Percentiles rank a stretch among this genome's conserved stretches.
phyloP scores from a whole-genome alignment of 192 early-diverging fungal genomes.

The Backusella morwellensis region DNA sequence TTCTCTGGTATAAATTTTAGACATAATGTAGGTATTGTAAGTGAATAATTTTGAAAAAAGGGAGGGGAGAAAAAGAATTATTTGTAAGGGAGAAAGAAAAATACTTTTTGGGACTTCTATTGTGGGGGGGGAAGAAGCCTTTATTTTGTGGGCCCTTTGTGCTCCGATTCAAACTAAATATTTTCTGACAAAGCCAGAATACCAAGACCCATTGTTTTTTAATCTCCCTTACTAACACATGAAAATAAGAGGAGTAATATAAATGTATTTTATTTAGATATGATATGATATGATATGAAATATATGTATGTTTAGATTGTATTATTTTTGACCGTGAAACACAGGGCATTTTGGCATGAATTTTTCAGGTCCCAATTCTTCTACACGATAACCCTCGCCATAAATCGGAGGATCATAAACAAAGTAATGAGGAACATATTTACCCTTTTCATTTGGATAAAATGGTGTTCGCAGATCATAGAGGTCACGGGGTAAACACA shows the following conservation, averaged over 20 bases:
- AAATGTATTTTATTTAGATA: neutral
- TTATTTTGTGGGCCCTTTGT: neutral
- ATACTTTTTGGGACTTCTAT: neutral
- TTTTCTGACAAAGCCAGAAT: conserved; percentile 1
- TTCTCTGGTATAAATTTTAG: conserved; percentile 13
- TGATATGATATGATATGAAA: neutral
- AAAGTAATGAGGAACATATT: conserved; percentile 36
- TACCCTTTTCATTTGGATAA: conserved; percentile 19
- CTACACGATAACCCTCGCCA: conserved; percentile 34
- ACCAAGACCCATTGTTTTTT: neutral
- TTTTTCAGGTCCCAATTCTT: conserved; percentile 40
- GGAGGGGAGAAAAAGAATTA: neutral
- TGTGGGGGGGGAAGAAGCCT: neutral
- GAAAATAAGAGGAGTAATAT: neutral
- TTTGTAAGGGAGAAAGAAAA: neutral
- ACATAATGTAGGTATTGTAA: neutral
- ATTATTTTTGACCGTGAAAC: neutral
- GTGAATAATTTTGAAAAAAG: neutral
- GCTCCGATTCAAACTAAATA: neutral
- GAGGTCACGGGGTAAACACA: conserved; percentile 32
- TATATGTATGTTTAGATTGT: neutral
- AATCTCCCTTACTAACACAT: neutral
- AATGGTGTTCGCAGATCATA: conserved; percentile 32
- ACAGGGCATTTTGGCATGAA: conserved; percentile 38
- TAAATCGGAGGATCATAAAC: conserved; percentile 32